Base-by-base conservation (phyloP, 1,284 basidiomycete species). In the Leccinum ponderosum region DNA sequence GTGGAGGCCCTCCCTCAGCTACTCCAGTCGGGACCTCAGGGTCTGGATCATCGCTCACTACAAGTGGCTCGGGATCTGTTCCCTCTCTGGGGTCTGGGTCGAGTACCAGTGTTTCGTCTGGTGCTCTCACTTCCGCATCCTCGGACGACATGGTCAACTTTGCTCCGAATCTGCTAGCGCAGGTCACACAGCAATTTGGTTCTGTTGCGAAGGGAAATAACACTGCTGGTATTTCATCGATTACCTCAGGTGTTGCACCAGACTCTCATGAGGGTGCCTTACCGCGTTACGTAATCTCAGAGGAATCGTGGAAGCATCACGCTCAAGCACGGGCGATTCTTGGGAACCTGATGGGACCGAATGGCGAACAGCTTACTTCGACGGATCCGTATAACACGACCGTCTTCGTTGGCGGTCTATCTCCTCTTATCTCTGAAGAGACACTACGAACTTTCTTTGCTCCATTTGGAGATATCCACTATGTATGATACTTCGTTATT, bases 361-460 rank as follows among this genome's bases (percentile, higher is more conserved):
- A 92, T 65, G 91, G 90, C 51, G 91, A 92, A 73, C 91, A 91
- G 68, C 80, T 93, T 63, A 91, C 91, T 57, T 88, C 89, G 29
- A 90, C 89, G 8, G 94, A 95, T 69, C 93, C 93, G 8, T 93
- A 94, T 72, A 96, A 96, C 69, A 95, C 93, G 14, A 96, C 94
- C 4, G 93, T 95, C 2, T 96, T 96, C 66, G 94, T 96, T 27
- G 94, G 94, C 37, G 94, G 94, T 0, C 72, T 96, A 57, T 92
- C 90, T 6, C 91, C 91, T 22, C 76, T 94, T 63, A 94, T 96
- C 54, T 88, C 89, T 31, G 94, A 95, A 74, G 94, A 95, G 56
- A 94, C 93, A 2, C 76, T 96, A 66, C 81, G 90, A 71, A 93
- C 90, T 2, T 94, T 95, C 76, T 96, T 96, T 74, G 83, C 86